Evolutionary conservation across 176 grass and related monocot species (phyloP).

Genomic region (Paspalum notatum): DNA sequence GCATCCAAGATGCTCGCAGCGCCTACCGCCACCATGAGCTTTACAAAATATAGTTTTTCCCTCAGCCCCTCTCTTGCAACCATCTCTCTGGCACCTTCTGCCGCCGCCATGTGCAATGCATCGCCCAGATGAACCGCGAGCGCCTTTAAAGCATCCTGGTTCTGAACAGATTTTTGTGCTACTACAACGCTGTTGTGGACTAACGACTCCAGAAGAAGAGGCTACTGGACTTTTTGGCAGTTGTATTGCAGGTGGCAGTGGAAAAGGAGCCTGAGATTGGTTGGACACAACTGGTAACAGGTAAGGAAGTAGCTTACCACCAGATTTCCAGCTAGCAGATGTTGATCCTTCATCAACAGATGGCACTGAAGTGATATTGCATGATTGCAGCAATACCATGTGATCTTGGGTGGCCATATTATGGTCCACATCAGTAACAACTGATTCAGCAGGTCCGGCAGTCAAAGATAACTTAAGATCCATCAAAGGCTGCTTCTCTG

Average conservation of each 20-base stretch:
- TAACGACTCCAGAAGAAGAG: conserved; percentile 29
- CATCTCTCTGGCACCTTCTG: conserved; percentile 57
- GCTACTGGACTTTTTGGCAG: conserved; percentile 36
- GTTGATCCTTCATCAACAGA: conserved; percentile 78
- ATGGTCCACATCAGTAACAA: conserved; percentile 49
- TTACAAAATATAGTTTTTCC: conserved; percentile 64
- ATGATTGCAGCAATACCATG: conserved; percentile 27
- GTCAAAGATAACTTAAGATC: conserved; percentile 67
- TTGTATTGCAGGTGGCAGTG: conserved; percentile 4
- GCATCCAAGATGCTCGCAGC: conserved; percentile 56
- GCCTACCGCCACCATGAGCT: conserved; percentile 57
- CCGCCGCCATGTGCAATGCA: conserved; percentile 85
- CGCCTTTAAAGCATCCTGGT: conserved; percentile 67
- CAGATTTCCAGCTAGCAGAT: conserved; percentile 70
- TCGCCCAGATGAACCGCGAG: conserved; percentile 67
- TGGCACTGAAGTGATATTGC: conserved; percentile 37
- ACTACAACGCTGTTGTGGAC: conserved; percentile 38
- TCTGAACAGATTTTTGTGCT: conserved; percentile 64
- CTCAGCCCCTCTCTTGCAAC: conserved; percentile 59
- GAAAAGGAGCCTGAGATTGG: neutral
- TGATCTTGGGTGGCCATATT: conserved; percentile 20
- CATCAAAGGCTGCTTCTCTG: conserved; percentile 31
- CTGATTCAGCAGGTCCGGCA: conserved; percentile 66
- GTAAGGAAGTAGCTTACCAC: conserved; percentile 61
- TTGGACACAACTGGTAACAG: conserved; percentile 20